These are phyloP conservation scores for Eremochloa ophiuroides DNA, from an alignment of 176 grass and related monocot genomes.

Conservation along the genomic window DNA sequence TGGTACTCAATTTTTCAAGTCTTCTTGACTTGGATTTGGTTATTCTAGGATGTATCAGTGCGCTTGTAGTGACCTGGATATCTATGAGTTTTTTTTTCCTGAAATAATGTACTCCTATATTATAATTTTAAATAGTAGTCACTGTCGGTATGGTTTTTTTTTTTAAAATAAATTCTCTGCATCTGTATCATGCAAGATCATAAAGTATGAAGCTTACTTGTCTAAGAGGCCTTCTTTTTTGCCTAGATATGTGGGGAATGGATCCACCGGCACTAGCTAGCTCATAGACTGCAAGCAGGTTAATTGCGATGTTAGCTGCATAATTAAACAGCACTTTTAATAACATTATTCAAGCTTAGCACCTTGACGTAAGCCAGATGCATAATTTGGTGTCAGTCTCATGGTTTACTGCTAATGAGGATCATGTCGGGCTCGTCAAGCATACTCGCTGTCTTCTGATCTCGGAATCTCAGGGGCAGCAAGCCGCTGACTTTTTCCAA, in stretches of 20 bases:
- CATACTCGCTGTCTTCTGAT: neutral
- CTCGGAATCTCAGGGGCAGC: neutral
- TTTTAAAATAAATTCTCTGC: neutral
- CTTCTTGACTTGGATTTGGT: neutral
- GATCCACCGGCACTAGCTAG: neutral
- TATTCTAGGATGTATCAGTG: neutral
- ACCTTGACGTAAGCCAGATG: neutral
- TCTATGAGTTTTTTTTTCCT: neutral
- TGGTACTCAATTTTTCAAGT: neutral
- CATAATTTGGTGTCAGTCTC: neutral
- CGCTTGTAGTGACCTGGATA: neutral
- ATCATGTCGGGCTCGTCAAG: neutral
- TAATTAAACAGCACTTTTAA: neutral
- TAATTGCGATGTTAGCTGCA: constrained; percentile 11
- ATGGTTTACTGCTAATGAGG: constrained; percentile 3
- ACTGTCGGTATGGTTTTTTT: neutral
- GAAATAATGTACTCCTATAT: neutral
- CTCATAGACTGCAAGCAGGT: neutral
- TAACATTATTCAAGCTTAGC: neutral
- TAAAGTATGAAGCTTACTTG: constrained; percentile 17
- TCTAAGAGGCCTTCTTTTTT: constrained; percentile 5
- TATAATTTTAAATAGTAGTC: neutral
- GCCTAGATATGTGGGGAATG: neutral
- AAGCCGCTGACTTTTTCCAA: neutral
- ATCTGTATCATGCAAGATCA: neutral